Evolutionary conservation across 2,329 filamentous ascomycete genomes (phyloP), one percentile per base, ranked within the genome.

Genomic region (Fusarium chuoi): DNA sequence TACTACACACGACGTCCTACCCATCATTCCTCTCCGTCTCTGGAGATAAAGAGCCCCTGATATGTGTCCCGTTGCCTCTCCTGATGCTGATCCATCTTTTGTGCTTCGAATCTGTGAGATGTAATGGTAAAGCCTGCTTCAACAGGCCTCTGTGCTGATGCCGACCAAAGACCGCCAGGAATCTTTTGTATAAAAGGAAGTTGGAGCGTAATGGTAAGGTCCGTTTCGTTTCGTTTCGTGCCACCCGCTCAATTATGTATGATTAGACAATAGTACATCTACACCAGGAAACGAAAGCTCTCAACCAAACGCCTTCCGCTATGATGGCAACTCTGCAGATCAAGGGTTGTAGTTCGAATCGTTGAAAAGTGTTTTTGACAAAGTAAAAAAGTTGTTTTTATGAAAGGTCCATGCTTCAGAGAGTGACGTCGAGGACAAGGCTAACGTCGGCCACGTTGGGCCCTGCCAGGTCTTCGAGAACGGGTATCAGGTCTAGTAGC

Each of bases 391-490:
- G 65, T 68, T 70, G 61, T 78, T 59, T 59, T 58, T 77, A 79
- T 38, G 76, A 74, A 72, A 73, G 59, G 71, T 71, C 78, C 78
- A 79, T 81, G 79, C 81, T 80, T 90, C 83, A 92, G 80, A 92
- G 90, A 85, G 90, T 90, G 84, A 98, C 96, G 86, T 99, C 96
- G 79, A 99, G 92, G 79, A 99, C 96, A 80, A 99, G 88, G 87
- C 96, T 98, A 83, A 99, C 96, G 84, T 99, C 96, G 84, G 93
- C 90, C 71, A 99, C 96, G 82, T 96, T 93, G 68, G 91, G 84
- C 76, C 93, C 92, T 71, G 96, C 96, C 81, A 99, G 88, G 84
- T 99, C 96, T 88, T 99, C 96, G 76, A 99, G 94, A 78, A 99
- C 96, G 60, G 96, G 96, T 82, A 99, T 98, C 78, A 99, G 87